Evolutionary conservation across 2,329 filamentous ascomycete species (phyloP).

Genomic region (Colletotrichum plurivorum): DNA sequence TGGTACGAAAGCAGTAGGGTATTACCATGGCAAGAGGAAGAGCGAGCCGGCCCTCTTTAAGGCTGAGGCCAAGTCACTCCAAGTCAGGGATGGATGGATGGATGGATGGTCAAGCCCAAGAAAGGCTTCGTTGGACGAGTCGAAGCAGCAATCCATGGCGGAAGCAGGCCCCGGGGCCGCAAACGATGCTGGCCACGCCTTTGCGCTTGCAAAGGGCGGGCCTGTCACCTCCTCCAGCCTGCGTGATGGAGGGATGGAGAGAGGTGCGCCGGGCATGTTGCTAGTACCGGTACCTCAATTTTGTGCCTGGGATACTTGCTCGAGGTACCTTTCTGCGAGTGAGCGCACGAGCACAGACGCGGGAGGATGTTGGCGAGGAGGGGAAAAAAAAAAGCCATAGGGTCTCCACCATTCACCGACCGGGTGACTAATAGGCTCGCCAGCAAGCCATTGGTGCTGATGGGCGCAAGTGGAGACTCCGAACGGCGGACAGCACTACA

Average conservation of each 20-base stretch:
- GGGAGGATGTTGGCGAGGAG: neutral
- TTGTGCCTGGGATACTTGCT: conserved; percentile 29
- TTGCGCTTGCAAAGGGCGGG: conserved; percentile 11
- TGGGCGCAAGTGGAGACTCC: conserved; percentile 13
- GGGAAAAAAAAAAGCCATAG: neutral
- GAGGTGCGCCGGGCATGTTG: conserved; percentile 6
- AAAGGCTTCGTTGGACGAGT: conserved; percentile 15
- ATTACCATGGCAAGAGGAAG: conserved; percentile 21
- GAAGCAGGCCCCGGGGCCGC: conserved; percentile 26
- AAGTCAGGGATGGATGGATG: conserved; percentile 20
- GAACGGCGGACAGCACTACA: neutral
- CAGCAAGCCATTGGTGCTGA: neutral
- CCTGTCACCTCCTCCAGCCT: neutral
- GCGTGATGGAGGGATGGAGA: conserved; percentile 26
- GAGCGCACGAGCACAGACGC: conserved; percentile 7
- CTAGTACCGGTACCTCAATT: conserved; percentile 38
- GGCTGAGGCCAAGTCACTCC: conserved; percentile 18
- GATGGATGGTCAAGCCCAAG: conserved; percentile 26
- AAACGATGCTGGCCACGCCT: conserved; percentile 26
- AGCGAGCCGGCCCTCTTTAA: conserved; percentile 36
- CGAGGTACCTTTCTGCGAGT: conserved; percentile 15
- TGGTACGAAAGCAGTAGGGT: conserved; percentile 18
- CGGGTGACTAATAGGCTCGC: conserved; percentile 3
- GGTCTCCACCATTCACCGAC: neutral
- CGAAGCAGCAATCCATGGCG: conserved; percentile 31